Base-by-base conservation (phyloP, 139 green algal species). In the Chlorella sorokiniana region DNA sequence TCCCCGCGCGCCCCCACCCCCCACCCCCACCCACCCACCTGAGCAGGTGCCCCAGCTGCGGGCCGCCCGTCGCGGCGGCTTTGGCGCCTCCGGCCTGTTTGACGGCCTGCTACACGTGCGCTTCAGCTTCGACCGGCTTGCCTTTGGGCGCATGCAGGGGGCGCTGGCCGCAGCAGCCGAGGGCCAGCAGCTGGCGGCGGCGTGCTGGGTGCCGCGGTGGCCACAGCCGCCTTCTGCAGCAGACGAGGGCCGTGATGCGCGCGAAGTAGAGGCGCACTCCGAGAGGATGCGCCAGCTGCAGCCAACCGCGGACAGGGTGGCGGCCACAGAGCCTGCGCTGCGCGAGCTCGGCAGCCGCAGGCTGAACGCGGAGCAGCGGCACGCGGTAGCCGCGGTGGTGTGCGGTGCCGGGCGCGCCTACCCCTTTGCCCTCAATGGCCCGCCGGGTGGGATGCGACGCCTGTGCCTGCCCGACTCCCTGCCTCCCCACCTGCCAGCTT, bases 291-390 rank as follows among this genome's bases (percentile, higher is more conserved):
- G 20, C 31, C 42, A 11, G 62, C 62, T 62, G 61, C 61, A 79
- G 54, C n/a, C 70, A 63, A 6, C 48, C 23, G 41, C 69, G 54
- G 69, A 72, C 16, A 6, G 2, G 3, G 45, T 67, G 25, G 69
- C 41, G 11, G 27, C 25, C 9, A 37, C 6, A 2, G 67, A 40
- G 18, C 64, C 62, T 25, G 33, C 3, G 37, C 22, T 78, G 25
- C 25, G 61, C 33, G 61, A 82, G 76, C 40, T 40, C 11, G 83
- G 56, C 20, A 48, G 35, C 3, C 33, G 78, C 18, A 35, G 38
- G 52, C 81, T 95, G n/a, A 95, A 95, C 74, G 59, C 56, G 1
- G 87, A 95, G 83, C 91, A 95, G 86, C 87, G 88, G 23, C 18
- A 79, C 14, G 89, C 91, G 18, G 81, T 92, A 20, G 88, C 87